phyloP scores from a whole-genome alignment of 148 eudicot genomes.

The Heliosperma pusillum region DNA sequence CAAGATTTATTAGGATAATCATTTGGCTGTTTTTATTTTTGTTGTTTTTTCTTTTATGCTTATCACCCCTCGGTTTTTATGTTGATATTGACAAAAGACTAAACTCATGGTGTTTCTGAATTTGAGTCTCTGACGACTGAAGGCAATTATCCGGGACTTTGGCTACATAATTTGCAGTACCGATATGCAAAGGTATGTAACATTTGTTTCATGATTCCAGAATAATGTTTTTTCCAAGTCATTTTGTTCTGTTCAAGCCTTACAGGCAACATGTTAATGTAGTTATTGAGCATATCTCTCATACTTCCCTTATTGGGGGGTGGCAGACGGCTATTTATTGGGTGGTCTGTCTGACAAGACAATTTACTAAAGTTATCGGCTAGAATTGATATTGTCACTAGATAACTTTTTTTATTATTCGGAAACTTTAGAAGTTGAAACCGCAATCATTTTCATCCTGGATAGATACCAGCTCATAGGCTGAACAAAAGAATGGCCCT shows the following conservation, averaged over 20 bases:
- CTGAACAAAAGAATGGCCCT: too few species aligned
- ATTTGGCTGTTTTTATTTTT: not conserved
- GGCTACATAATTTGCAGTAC: not conserved
- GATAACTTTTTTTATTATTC: too few species aligned
- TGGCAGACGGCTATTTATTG: too few species aligned
- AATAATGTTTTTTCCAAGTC: slow-evolving; percentile 1
- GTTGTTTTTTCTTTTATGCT: not conserved
- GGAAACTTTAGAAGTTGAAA: too few species aligned
- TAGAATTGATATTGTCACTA: too few species aligned
- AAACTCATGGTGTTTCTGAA: slow-evolving; percentile 23
- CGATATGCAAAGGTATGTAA: slow-evolving; percentile 12
- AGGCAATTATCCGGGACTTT: not conserved
- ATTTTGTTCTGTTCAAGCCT: slow-evolving; percentile 5
- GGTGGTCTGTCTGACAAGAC: too few species aligned
- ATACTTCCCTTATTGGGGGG: too few species aligned
- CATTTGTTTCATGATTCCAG: not conserved
- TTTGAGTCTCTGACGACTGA: slow-evolving; percentile 15
- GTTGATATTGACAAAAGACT: not conserved
- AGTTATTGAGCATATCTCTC: not conserved
- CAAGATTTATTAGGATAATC: not conserved
- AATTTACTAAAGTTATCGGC: too few species aligned
- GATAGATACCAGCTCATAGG: too few species aligned
- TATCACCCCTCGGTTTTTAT: not conserved
- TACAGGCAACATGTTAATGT: not conserved
- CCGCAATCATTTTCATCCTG: too few species aligned